Base-by-base conservation (phyloP, 495 filamentous ascomycete species). In the Aspergillus haitiensis region DNA sequence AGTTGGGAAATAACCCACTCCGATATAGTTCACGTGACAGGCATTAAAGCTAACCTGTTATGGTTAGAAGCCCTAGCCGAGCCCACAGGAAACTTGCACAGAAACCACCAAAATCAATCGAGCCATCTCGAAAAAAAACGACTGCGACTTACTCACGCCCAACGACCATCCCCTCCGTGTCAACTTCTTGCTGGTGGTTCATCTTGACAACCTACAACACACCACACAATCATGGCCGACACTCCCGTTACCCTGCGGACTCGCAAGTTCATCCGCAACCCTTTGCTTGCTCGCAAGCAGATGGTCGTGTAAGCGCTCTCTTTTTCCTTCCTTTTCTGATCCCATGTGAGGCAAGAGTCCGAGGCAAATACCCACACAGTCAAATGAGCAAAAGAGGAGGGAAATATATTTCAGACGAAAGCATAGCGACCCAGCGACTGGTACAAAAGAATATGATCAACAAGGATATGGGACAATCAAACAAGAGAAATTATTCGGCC, bases 201-300 rank as follows among this genome's bases (percentile, higher is more conserved):
- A 61, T 60, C 60, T 62, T 61, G 70, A 65, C 68, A 63, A 67
- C 64, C 67, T 64, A 67, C 70, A 71, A 67, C 67, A 70, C 64
- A 60, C 69, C 72, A 67, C 72, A 71, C 77, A 81, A 91, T 77
- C 75, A 98, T 97, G 94, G 86, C 93, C 78, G 94, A 97, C 79
- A 73, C 84, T 75, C 85, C 88, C 67, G 90, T 99, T 73, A 98
- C 94, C 69, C 81, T 99, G 84, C 90, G 95, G 81, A 99, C 95
- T 78, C 93, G 95, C 89, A 99, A 99, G 85, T 99, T 99, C 91
- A 95, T 98, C 79, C 89, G 92, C 81, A 99, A 99, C 84, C 89
- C 95, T 75, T 91, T 99, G 75, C 89, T 99, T 67, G 93, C 86
- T 72, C 89, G 93, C 74, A 97, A 94, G 85, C 95, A 99, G 87